Evolutionary conservation across 371 early-diverging fungal genomes (phyloP).

Genomic region (Mucor irregularis): DNA sequence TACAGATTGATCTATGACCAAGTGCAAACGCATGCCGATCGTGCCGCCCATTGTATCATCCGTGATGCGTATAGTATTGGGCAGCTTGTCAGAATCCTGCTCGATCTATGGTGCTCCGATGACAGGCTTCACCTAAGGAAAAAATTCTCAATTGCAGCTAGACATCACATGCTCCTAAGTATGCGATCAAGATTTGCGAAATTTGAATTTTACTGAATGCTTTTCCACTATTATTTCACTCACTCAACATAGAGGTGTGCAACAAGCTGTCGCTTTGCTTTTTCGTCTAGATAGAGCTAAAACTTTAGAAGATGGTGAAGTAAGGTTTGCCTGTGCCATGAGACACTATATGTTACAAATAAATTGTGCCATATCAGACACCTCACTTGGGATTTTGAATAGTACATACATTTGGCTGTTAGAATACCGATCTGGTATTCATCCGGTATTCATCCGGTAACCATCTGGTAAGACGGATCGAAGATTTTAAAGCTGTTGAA

Average conservation of each 20-base stretch:
- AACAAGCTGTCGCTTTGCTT: slow-evolving; percentile 4
- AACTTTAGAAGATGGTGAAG: slow-evolving; percentile 3
- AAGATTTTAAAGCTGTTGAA: slow-evolving; percentile 14
- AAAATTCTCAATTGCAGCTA: slow-evolving; percentile 1
- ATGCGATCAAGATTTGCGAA: slow-evolving; percentile 5
- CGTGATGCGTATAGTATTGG: slow-evolving; percentile 18
- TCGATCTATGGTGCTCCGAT: slow-evolving; percentile 33
- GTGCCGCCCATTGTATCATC: slow-evolving; percentile 6
- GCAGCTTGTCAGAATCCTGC: slow-evolving; percentile 34
- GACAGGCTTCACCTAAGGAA: background rate
- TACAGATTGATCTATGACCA: slow-evolving; percentile 13
- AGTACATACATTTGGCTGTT: no score
- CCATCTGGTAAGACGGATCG: no score
- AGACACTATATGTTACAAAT: no score
- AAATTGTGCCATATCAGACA: no score
- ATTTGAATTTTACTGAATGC: slow-evolving; percentile 9
- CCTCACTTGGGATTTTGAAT: no score
- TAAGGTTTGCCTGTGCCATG: slow-evolving; percentile 1
- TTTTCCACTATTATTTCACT: slow-evolving; percentile 6
- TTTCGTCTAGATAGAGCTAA: slow-evolving; percentile 1
- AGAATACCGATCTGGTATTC: no score
- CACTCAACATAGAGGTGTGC: background rate
- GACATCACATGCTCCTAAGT: slow-evolving; percentile 16
- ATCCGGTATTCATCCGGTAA: no score
- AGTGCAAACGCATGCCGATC: background rate